phyloP scores from a whole-genome alignment of 495 filamentous ascomycete species.

The Wilcoxina mikolae region DNA sequence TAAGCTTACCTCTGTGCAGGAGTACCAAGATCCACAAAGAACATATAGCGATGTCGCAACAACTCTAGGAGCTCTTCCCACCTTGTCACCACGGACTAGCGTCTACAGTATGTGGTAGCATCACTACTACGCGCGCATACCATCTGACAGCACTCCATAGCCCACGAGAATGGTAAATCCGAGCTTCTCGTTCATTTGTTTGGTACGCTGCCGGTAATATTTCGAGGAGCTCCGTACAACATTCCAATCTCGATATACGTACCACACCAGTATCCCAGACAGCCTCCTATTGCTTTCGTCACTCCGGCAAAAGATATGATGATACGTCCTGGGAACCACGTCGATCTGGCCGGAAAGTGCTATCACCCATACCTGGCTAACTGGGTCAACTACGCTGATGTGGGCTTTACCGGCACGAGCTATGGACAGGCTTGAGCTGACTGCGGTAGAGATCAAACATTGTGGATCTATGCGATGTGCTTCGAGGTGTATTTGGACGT shows the following conservation, averaged over 20 bases:
- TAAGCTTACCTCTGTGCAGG: slow-evolving; percentile 36
- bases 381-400: slow-evolving; percentile 83
- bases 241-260: slow-evolving; percentile 92
- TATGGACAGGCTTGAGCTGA: slow-evolving; percentile 10
- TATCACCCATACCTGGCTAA: slow-evolving; percentile 91
- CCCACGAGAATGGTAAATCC: slow-evolving; percentile 75
- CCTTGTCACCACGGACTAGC: slow-evolving; percentile 78
- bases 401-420: slow-evolving; percentile 24
- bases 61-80: slow-evolving; percentile 64
- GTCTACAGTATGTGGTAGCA: slow-evolving; percentile 66
- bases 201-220: slow-evolving; percentile 74
- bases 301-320: slow-evolving; percentile 78
- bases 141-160: slow-evolving; percentile 34
- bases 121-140: slow-evolving; percentile 1
- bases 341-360: slow-evolving; percentile 81
- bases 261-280: slow-evolving; percentile 78
- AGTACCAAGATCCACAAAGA: slow-evolving; percentile 82
- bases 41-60: slow-evolving; percentile 84
- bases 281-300: slow-evolving; percentile 75
- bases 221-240: slow-evolving; percentile 77
- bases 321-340: slow-evolving; percentile 81
- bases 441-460: slow-evolving; percentile 57
- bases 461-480: slow-evolving; percentile 61
- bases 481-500: slow-evolving; percentile 80
- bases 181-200: slow-evolving; percentile 75